Conservation (phyloP, 2,329 filamentous ascomycete genomes). For the Cryphonectria naterciae region DNA sequence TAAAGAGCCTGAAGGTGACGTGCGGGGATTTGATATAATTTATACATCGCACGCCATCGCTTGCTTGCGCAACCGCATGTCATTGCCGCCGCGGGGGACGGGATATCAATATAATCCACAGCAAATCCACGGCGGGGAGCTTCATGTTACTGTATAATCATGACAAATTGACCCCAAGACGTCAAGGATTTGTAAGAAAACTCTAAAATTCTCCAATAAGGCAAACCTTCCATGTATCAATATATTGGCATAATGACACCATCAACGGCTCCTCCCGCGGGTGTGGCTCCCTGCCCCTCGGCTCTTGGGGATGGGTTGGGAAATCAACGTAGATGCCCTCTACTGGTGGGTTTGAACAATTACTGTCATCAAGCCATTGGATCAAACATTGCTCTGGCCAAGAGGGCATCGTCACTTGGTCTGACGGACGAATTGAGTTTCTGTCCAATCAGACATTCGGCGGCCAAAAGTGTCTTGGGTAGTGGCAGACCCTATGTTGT, state of each 20-base stretch:
- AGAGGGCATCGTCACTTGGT: no score
- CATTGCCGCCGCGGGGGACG: background rate
- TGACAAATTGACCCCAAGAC: constrained; percentile 17
- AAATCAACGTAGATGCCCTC: no score
- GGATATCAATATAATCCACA: background rate
- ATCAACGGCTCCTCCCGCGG: constrained; percentile 1
- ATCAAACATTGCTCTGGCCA: no score
- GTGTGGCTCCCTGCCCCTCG: background rate
- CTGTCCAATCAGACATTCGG: no score
- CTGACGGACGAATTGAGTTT: no score
- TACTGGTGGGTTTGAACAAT: no score
- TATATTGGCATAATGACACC: constrained; percentile 17
- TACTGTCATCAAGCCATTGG: no score
- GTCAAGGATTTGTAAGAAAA: background rate
- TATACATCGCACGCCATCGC: background rate
- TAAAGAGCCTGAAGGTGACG: background rate
- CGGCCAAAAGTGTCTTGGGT: no score
- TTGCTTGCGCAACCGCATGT: background rate
- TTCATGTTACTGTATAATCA: constrained; percentile 8
- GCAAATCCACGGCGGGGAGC: background rate
- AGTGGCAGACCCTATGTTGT: no score
- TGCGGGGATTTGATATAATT: background rate
- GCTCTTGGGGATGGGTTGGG: background rate
- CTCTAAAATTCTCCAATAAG: background rate
- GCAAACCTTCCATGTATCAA: background rate